Conservation (phyloP, 1,284 basidiomycete genomes). For the Ceratobasidium sp. region DNA sequence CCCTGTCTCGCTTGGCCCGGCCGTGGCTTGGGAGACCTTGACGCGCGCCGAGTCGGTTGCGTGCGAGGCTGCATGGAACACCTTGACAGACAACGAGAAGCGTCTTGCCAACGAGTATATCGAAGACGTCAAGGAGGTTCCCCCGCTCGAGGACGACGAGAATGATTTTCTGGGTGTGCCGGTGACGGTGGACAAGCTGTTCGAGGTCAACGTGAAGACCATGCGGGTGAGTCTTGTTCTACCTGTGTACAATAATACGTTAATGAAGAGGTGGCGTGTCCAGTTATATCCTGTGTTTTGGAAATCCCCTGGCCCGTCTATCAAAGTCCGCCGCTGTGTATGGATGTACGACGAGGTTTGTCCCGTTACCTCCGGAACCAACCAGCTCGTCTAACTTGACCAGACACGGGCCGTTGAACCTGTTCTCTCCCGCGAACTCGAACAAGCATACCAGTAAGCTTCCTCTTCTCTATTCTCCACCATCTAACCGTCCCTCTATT, state of each 20-base stretch:
- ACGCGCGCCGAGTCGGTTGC: conserved; percentile 50
- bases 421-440: conserved; percentile 62
- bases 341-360: conserved; percentile 64
- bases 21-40: conserved; percentile 50
- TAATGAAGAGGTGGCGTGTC: neutral
- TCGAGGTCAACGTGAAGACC: conserved; percentile 53
- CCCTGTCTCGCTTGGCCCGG: conserved; percentile 43
- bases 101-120: conserved; percentile 18
- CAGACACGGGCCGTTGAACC: conserved; percentile 55
- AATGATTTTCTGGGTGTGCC: conserved; percentile 50
- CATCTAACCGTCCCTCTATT: neutral
- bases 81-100: conserved; percentile 47
- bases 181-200: conserved; percentile 52
- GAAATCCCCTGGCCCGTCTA: conserved; percentile 59
- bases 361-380: conserved; percentile 49
- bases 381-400: neutral
- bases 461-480: conserved; percentile 33
- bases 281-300: conserved; percentile 64
- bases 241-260: neutral
- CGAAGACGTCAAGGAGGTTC: conserved; percentile 44
- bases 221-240: conserved; percentile 51
- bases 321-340: conserved; percentile 60
- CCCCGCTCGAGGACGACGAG: conserved; percentile 22
- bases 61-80: conserved; percentile 52
- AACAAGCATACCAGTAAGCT: conserved; percentile 58